Percentiles rank a stretch among this genome's conserved stretches.
Conservation (phyloP, 2,329 filamentous ascomycete species). For the Diaporthe sp. region DNA sequence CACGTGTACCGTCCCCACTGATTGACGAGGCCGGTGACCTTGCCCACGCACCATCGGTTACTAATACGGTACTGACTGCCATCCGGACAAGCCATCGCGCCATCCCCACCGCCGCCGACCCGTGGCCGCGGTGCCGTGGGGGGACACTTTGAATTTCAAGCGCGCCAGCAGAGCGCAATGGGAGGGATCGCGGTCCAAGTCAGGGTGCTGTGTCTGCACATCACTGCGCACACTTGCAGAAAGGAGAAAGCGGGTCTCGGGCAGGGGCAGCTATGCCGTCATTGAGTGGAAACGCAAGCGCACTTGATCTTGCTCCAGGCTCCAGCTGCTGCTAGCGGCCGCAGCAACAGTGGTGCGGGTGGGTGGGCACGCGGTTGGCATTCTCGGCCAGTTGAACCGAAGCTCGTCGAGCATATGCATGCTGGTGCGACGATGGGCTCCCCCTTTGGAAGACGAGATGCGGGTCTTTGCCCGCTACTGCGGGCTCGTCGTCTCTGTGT, state of each 20-base stretch:
- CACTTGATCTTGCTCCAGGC: slow-evolving; percentile 29
- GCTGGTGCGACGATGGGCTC: slow-evolving; percentile 32
- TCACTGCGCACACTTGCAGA: slow-evolving; percentile 32
- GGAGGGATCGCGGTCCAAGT: slow-evolving; percentile 20
- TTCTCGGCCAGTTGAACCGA: slow-evolving; percentile 38
- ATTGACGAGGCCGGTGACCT: slow-evolving; percentile 30
- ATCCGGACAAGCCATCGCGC: slow-evolving; percentile 17
- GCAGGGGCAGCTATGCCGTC: slow-evolving; percentile 30
- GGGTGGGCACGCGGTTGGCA: slow-evolving; percentile 28
- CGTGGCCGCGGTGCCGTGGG: not conserved
- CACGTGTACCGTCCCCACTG: slow-evolving; percentile 33
- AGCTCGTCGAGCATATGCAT: slow-evolving; percentile 22
- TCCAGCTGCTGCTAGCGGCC: slow-evolving; percentile 31
- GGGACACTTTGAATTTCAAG: not conserved
- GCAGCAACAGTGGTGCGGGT: slow-evolving; percentile 24
- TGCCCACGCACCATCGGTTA: not conserved
- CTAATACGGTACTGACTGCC: slow-evolving; percentile 18
- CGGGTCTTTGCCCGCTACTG: slow-evolving; percentile 14
- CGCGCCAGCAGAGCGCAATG: slow-evolving; percentile 11
- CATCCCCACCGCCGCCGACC: not conserved
- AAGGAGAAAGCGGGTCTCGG: slow-evolving; percentile 30
- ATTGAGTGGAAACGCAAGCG: slow-evolving; percentile 24
- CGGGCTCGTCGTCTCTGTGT: slow-evolving; percentile 10
- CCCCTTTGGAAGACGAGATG: slow-evolving; percentile 21
- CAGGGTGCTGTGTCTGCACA: slow-evolving; percentile 17